Percentiles rank a stretch among this genome's conserved stretches.
phyloP scores from a whole-genome alignment of 2,329 filamentous ascomycete species.

The Tolypocladium sp. region DNA sequence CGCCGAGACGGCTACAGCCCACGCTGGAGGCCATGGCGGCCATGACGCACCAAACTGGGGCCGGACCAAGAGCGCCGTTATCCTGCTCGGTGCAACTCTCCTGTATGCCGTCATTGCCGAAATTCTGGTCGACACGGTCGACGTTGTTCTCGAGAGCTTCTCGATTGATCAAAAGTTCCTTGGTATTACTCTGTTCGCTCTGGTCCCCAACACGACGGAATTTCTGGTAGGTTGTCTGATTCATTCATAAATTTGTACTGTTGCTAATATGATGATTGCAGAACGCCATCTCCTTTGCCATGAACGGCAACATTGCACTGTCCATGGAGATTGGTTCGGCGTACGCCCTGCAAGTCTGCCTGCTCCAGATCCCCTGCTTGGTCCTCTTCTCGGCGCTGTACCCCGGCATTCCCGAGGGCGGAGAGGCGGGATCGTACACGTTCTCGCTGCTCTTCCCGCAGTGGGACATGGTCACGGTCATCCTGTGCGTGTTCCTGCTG shows the following conservation, averaged over 20 bases:
- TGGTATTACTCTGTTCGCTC: constrained; percentile 89
- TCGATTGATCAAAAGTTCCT: constrained; percentile 96
- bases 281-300: constrained; percentile 98
- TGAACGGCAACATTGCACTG: constrained; percentile 98
- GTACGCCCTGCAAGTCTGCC: constrained; percentile 90
- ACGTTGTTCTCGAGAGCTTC: constrained; percentile 85
- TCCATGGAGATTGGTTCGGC: constrained; percentile 99
- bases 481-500: constrained; percentile 88
- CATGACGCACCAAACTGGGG: constrained; percentile 99
- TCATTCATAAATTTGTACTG: background rate
- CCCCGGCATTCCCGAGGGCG: constrained; percentile 29
- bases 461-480: constrained; percentile 98
- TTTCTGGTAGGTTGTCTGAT: constrained; percentile 62
- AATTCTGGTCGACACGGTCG: constrained; percentile 92
- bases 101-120: constrained; percentile 96
- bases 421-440: constrained; percentile 46
- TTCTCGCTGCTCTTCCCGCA: constrained; percentile 93
- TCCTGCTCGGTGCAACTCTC: constrained; percentile 79
- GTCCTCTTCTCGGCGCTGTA: constrained; percentile 84
- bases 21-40: constrained; percentile 47
- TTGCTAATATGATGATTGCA: constrained; percentile 20
- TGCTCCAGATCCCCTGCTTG: constrained; percentile 86
- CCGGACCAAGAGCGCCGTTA: constrained; percentile 78
- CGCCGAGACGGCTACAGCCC: constrained; percentile 22
- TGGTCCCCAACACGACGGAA: constrained; percentile 97